Evolutionary conservation across 2,329 filamentous ascomycete species (phyloP).

Genomic region (Colletotrichum liaoningense): DNA sequence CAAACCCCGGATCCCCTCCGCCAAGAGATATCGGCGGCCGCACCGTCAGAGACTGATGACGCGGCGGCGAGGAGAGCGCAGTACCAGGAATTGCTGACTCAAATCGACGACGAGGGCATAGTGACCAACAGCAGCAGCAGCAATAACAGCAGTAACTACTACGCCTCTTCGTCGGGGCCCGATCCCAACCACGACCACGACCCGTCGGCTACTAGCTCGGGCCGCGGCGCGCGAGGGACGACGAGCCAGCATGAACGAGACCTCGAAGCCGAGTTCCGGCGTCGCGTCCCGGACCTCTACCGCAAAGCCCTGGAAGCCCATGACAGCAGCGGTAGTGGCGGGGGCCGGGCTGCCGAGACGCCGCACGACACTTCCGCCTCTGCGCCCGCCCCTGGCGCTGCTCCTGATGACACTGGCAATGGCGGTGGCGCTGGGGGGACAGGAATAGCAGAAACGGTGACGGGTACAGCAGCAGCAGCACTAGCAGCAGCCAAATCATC

Average conservation of each 20-base stretch:
- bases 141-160: background rate
- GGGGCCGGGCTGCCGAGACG: background rate
- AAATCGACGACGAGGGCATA: slow-evolving; percentile 29
- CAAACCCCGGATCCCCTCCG: slow-evolving; percentile 44
- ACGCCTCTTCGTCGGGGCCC: background rate
- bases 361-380: slow-evolving; percentile 7
- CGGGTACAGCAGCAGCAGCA: background rate
- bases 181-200: background rate
- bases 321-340: slow-evolving; percentile 30
- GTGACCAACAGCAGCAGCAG: background rate
- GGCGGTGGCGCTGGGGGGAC: background rate
- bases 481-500: slow-evolving; percentile 22
- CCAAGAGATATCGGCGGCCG: background rate
- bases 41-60: slow-evolving; percentile 4
- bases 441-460: background rate
- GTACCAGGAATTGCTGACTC: slow-evolving; percentile 21
- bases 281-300: slow-evolving; percentile 57
- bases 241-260: slow-evolving; percentile 59
- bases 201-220: slow-evolving; percentile 36
- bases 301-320: slow-evolving; percentile 54
- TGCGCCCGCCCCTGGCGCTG: background rate
- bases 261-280: slow-evolving; percentile 61
- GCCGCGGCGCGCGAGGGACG: slow-evolving; percentile 52
- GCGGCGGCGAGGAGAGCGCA: slow-evolving; percentile 27
- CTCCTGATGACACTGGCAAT: background rate